A percentile compares a stretch with the other conserved stretches of the same genome.
These are phyloP conservation scores for Artemisia annua DNA, from an alignment of 129 eudicot species.

Conservation along the genomic window DNA sequence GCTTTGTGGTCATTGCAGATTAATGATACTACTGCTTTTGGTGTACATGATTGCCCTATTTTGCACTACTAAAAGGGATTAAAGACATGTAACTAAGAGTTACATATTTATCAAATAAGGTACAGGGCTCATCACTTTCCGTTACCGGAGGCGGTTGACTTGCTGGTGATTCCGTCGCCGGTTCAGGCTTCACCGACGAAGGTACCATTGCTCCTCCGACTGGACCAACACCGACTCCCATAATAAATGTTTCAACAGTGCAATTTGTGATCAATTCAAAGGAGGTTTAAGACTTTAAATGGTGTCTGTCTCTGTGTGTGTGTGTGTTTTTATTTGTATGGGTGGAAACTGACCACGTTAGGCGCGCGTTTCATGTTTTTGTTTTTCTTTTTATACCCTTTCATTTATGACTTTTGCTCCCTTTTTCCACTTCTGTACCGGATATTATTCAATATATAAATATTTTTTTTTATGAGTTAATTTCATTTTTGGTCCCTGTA, in stretches of 20 bases:
- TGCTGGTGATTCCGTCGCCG: conserved; percentile 23
- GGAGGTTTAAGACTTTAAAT: background rate
- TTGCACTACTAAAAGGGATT: conserved; percentile 10
- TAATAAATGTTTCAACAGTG: background rate
- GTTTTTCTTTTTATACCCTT: conserved; percentile 14
- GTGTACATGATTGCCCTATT: background rate
- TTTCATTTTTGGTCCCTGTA: no score
- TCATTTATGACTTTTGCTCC: no score
- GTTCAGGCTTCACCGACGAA: conserved; percentile 54
- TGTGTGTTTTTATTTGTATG: conserved; percentile 40
- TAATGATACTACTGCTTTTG: background rate
- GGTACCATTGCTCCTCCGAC: conserved; percentile 53
- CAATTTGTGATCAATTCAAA: no score
- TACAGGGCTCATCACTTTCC: background rate
- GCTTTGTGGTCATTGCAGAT: background rate
- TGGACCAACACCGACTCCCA: no score
- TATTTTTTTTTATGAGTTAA: no score
- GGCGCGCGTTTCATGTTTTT: conserved; percentile 44
- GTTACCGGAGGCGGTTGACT: conserved; percentile 19
- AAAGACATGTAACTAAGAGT: background rate
- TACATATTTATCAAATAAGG: background rate
- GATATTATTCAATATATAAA: no score
- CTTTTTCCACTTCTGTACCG: no score
- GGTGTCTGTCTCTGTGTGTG: no score
- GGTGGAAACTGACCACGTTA: conserved; percentile 72